These are phyloP conservation scores for Sporormia fimetaria DNA, from an alignment of 495 filamentous ascomycete genomes.

Conservation along the genomic window DNA sequence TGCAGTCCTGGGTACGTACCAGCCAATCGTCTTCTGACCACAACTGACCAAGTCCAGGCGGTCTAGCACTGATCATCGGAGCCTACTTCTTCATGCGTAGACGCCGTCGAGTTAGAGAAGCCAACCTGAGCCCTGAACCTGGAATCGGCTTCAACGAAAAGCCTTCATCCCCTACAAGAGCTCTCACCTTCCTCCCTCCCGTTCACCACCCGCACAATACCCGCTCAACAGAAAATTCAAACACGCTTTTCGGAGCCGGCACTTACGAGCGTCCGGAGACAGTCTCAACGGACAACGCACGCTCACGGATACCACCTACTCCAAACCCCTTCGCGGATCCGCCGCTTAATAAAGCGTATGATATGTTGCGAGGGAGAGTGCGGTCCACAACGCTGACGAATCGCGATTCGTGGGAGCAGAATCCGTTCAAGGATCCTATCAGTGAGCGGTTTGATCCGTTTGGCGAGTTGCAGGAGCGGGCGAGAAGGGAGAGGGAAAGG, in stretches of 20 bases:
- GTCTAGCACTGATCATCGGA: conserved; percentile 9
- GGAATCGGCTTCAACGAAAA: conserved; percentile 4
- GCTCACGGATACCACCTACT: conserved; percentile 15
- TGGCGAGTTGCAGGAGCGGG: conserved; percentile 20
- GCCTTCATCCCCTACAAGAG: conserved; percentile 16
- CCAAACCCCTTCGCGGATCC: conserved; percentile 20
- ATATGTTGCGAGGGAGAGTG: conserved; percentile 12
- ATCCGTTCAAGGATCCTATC: conserved; percentile 19
- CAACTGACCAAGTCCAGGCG: conserved; percentile 3
- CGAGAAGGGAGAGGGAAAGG: conserved; percentile 8
- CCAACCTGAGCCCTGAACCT: background rate
- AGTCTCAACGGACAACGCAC: conserved; percentile 5
- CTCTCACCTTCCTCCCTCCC: background rate
- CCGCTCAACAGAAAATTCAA: conserved; percentile 1
- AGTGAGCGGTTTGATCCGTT: conserved; percentile 23
- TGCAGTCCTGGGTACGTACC: conserved; percentile 11
- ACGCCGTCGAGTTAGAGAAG: background rate
- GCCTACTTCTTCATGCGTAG: conserved; percentile 5
- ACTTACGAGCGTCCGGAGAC: conserved; percentile 13
- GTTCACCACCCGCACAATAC: conserved; percentile 2
- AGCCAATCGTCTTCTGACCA: background rate
- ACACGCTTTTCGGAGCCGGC: conserved; percentile 8
- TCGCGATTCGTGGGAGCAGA: conserved; percentile 12
- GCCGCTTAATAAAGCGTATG: conserved; percentile 19
- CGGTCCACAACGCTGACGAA: conserved; percentile 16